Evolutionary conservation across 2,329 filamentous ascomycete genomes (phyloP), one percentile per base, ranked within the genome.

Genomic region (Didymella lethalis): DNA sequence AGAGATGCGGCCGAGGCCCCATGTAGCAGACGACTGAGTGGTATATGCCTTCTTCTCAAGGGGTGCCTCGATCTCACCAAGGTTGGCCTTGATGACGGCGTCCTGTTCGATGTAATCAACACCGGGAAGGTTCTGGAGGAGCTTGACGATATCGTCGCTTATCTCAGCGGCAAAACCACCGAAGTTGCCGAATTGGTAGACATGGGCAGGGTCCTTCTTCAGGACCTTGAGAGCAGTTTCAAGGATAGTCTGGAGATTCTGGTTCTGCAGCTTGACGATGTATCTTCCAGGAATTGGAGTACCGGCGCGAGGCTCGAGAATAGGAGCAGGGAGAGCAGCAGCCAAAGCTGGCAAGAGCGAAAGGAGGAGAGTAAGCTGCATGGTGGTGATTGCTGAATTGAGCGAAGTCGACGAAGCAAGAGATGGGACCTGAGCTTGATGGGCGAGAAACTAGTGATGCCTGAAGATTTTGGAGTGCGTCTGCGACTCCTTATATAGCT

Each of bases 181-280:
- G 65, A 77, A 79, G 20, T 58, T 67, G 32, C 73, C 78, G 51
- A 79, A 74, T 38, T 65, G 63, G 64, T 78, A 81, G 25, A 74
- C 70, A 45, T 79, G 75, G 18, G 66, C 61, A 31, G 75, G 70
- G 28, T 65, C 64, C 44, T 71, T 68, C 25, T 57, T 59, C 20
- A 77, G 57, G 18, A 72, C 51, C 48, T 61, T 64, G 41, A 76
- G 40, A 16, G 70, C 71, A 18, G 31, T 49, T n/a, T 76, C 66
- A 11, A 80, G 59, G 48, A 69, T 49, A 3, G 29, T 43, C 12
- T 73, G 59, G 40, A 71, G 57, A 59, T 70, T 67, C 36, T 73
- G 69, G 44, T 77, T 71, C 73, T 80, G 80, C 59, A 82, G 56
- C 73, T 79, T 81, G 68, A 82, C 76, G 50, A 82, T 80, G 71